phyloP scores from a whole-genome alignment of 2,329 filamentous ascomycete species.

The Claviceps arundinis region DNA sequence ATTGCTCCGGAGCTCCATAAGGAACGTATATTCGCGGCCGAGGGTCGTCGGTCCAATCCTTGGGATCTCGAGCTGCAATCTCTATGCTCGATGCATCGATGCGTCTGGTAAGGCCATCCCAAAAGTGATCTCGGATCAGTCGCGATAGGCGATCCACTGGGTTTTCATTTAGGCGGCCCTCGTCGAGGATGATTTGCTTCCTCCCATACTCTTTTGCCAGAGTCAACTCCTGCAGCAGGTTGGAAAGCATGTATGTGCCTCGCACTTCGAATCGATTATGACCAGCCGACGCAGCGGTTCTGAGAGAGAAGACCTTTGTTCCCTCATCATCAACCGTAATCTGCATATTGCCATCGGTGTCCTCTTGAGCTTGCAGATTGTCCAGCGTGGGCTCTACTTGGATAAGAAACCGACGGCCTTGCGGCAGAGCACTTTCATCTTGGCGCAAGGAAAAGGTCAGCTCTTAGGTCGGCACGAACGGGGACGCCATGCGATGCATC shows the following conservation, averaged over 20 bases:
- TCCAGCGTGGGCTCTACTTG: slow-evolving; percentile 75
- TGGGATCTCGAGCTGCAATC: slow-evolving; percentile 75
- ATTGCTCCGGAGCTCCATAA: slow-evolving; percentile 69
- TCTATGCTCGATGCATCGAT: slow-evolving; percentile 86
- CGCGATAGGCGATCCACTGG: slow-evolving; percentile 79
- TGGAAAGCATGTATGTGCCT: slow-evolving; percentile 95
- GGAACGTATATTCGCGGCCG: slow-evolving; percentile 88
- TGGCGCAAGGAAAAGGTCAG: not conserved
- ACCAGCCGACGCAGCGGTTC: slow-evolving; percentile 75
- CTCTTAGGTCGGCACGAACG: not conserved
- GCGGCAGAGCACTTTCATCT: slow-evolving; percentile 61
- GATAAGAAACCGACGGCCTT: slow-evolving; percentile 67
- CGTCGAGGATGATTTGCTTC: slow-evolving; percentile 81
- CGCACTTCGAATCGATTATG: slow-evolving; percentile 81
- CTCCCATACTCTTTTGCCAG: slow-evolving; percentile 83
- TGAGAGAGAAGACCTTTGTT: slow-evolving; percentile 77
- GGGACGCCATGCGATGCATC: not conserved
- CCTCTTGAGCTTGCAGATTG: slow-evolving; percentile 69
- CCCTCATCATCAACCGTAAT: slow-evolving; percentile 95
- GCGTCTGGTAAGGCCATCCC: slow-evolving; percentile 76
- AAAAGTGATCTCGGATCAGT: slow-evolving; percentile 81
- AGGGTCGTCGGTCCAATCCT: slow-evolving; percentile 88
- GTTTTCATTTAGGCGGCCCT: slow-evolving; percentile 86
- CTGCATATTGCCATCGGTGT: slow-evolving; percentile 88
- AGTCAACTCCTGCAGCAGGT: slow-evolving; percentile 86